A percentile compares a stretch with the other conserved stretches of the same genome.
These are phyloP conservation scores for Aspergillus fructus DNA, from an alignment of 2,329 filamentous ascomycete species.

Conservation along the genomic window DNA sequence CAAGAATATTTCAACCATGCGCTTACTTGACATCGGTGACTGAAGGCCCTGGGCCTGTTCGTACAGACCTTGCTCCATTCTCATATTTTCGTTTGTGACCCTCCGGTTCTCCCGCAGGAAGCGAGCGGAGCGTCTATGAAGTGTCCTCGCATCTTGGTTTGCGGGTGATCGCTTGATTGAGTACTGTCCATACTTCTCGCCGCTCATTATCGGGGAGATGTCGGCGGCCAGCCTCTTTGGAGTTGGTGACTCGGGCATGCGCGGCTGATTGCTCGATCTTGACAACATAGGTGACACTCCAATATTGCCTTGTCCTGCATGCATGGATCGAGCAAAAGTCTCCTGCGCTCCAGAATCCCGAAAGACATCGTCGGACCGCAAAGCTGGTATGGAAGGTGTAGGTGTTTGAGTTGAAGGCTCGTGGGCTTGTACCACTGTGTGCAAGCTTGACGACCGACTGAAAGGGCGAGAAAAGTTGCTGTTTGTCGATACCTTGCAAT, in stretches of 20 bases:
- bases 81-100: constrained; percentile 32
- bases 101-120: constrained; percentile 19
- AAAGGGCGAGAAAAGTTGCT: constrained; percentile 41
- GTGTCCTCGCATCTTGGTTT: constrained; percentile 21
- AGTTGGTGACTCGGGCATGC: constrained; percentile 31
- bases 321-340: constrained; percentile 1
- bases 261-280: constrained; percentile 21
- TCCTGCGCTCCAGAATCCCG: neutral
- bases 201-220: constrained; percentile 18
- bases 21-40: constrained; percentile 33
- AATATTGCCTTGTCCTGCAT: constrained; percentile 1
- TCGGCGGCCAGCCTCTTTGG: constrained; percentile 21
- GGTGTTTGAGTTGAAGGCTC: neutral
- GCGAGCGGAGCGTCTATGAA: constrained; percentile 30
- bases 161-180: constrained; percentile 22
- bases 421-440: constrained; percentile 19
- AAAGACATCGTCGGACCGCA: constrained; percentile 1
- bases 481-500: constrained; percentile 13
- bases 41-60: constrained; percentile 22
- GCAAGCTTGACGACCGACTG: constrained; percentile 32
- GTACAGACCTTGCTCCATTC: constrained; percentile 20
- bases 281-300: constrained; percentile 25
- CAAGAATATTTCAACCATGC: constrained; percentile 40
- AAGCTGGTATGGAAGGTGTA: constrained; percentile 2
- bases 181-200: constrained; percentile 24